Conservation (phyloP, 495 filamentous ascomycete species). For the Penicillium longicatenatum region DNA sequence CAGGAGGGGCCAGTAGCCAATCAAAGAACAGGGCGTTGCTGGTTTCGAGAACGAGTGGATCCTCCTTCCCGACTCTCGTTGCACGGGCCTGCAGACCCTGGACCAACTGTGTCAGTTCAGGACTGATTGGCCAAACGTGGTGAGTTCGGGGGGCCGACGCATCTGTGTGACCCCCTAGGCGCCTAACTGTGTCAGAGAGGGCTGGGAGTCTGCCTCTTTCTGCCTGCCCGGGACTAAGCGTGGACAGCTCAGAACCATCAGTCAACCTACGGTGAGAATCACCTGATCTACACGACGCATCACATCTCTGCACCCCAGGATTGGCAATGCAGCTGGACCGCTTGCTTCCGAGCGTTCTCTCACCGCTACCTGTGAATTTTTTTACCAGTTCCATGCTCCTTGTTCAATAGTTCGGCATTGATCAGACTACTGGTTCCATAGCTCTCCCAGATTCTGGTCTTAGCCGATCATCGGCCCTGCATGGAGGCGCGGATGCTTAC, state of each 20-base stretch:
- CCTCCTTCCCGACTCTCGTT: constrained; percentile 8
- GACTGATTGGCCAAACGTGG: constrained; percentile 5
- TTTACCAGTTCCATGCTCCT: constrained; percentile 6
- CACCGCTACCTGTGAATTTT: constrained; percentile 9
- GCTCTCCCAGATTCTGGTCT: constrained; percentile 1
- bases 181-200: constrained; percentile 3
- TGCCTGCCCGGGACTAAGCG: constrained; percentile 1
- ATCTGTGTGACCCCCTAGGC: constrained; percentile 2
- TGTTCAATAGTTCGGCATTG: neutral
- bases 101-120: constrained; percentile 3
- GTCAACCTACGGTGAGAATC: constrained; percentile 11
- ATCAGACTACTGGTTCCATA: neutral
- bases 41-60: constrained; percentile 28
- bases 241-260: neutral
- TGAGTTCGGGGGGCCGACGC: neutral
- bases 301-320: constrained; percentile 21
- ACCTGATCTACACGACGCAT: constrained; percentile 17
- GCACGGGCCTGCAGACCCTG: constrained; percentile 20
- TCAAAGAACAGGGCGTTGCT: constrained; percentile 10
- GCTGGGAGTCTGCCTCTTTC: neutral
- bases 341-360: constrained; percentile 6
- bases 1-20: constrained; percentile 14
- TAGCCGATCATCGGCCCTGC: constrained; percentile 8
- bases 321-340: constrained; percentile 14
- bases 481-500: constrained; percentile 16